Evolutionary conservation across 2,329 filamentous ascomycete genomes (phyloP).

Genomic region (Cladosporium colombiae): DNA sequence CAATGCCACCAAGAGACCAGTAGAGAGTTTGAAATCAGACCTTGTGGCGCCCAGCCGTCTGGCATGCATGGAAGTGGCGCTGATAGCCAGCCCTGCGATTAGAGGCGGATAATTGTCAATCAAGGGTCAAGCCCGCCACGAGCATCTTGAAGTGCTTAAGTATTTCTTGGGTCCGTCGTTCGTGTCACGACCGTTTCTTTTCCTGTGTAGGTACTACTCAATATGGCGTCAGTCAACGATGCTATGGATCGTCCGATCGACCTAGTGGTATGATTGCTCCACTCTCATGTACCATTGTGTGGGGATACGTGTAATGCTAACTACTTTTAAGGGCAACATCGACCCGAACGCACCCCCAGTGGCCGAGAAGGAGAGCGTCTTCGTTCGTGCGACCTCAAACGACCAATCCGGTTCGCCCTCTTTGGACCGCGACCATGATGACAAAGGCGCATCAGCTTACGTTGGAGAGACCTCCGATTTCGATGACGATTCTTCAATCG

Average conservation of each 20-base stretch:
- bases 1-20: too few relatives aligned
- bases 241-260: conserved; percentile 37
- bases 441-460: conserved; percentile 30
- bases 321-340: conserved; percentile 29
- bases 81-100: background rate
- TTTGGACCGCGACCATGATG: conserved; percentile 27
- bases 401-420: background rate
- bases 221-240: conserved; percentile 35
- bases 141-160: background rate
- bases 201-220: background rate
- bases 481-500: conserved; percentile 33
- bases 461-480: conserved; percentile 33
- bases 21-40: too few relatives aligned
- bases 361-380: conserved; percentile 41
- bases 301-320: background rate
- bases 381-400: conserved; percentile 22
- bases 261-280: conserved; percentile 30
- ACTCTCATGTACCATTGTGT: background rate
- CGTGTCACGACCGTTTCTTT: background rate
- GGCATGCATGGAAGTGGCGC: background rate
- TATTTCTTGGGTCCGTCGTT: background rate
- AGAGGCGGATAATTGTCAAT: background rate
- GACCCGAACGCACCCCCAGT: conserved; percentile 37
- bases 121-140: background rate
- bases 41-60: background rate